Percentiles rank a stretch among this genome's conserved stretches.
Conservation (phyloP, 1,139 yeast genomes). For the Magnusiomyces fungicola region DNA sequence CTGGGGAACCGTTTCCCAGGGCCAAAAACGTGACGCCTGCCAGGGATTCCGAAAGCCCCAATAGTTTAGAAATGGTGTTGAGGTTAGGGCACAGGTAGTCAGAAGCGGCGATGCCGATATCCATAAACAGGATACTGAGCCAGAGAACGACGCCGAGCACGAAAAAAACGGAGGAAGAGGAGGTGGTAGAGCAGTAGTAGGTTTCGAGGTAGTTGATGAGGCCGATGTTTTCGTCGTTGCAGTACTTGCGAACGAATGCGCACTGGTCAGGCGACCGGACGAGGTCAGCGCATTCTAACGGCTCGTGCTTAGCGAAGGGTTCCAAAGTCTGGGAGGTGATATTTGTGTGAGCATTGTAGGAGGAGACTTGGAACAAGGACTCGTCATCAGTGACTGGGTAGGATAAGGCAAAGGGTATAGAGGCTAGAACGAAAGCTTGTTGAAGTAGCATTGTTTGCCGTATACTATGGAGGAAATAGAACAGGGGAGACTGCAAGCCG, state of each 20-base stretch:
- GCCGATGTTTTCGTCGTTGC: constrained; percentile 27
- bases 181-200: constrained; percentile 28
- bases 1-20: constrained; percentile 90
- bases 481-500: too few relatives aligned
- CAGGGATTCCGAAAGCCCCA: constrained; percentile 65
- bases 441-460: too few relatives aligned
- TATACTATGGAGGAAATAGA: too few relatives aligned
- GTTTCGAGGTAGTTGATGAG: constrained; percentile 28
- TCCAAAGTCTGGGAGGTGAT: background rate
- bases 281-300: constrained; percentile 20
- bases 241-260: constrained; percentile 28
- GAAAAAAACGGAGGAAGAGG: constrained; percentile 15
- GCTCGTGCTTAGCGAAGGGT: too few relatives aligned
- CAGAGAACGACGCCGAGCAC: constrained; percentile 21
- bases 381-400: too few relatives aligned
- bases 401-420: too few relatives aligned
- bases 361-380: too few relatives aligned
- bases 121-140: constrained; percentile 45
- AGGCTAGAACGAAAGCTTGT: too few relatives aligned
- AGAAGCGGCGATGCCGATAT: constrained; percentile 67
- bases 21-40: constrained; percentile 88
- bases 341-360: too few relatives aligned
- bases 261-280: constrained; percentile 27
- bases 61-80: constrained; percentile 48
- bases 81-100: constrained; percentile 72